Conservation (phyloP, 345 rosid species). For the Abelmoschus esculentus region DNA sequence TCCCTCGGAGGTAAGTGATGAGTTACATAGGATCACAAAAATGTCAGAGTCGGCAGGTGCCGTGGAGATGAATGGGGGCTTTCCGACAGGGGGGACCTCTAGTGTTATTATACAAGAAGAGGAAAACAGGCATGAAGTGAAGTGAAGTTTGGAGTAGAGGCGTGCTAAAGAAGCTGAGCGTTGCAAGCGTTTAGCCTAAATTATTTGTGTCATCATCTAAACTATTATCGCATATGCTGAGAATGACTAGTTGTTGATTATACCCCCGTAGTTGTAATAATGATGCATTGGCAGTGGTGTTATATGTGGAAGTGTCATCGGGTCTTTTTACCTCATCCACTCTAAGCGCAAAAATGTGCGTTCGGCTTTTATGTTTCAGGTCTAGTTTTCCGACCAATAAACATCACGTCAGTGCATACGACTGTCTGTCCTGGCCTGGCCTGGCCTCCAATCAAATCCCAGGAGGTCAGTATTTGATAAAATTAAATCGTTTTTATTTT, state of each 20-base stretch:
- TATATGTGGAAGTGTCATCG: too few species aligned
- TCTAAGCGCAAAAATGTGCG: too few species aligned
- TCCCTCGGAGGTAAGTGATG: conserved; percentile 35
- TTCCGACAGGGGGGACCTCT: conserved; percentile 21
- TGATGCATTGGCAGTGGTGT: too few species aligned
- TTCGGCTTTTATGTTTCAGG: too few species aligned
- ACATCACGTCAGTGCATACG: too few species aligned
- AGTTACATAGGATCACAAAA: conserved; percentile 65
- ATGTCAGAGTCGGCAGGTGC: conserved; percentile 57
- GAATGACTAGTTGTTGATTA: neutral
- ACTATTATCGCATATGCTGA: neutral
- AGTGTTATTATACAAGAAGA: conserved; percentile 49
- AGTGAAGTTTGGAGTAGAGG: conserved; percentile 15
- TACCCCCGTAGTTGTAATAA: neutral
- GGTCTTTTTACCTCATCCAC: too few species aligned
- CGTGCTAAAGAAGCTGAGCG: neutral
- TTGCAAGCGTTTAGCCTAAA: neutral
- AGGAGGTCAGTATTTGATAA: too few species aligned
- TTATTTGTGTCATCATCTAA: too few species aligned
- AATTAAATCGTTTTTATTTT: too few species aligned
- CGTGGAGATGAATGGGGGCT: neutral
- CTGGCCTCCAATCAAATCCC: too few species aligned
- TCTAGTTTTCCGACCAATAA: too few species aligned
- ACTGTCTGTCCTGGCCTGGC: too few species aligned
- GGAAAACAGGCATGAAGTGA: conserved; percentile 31